Evolutionary conservation across 495 filamentous ascomycete species (phyloP).

Genomic region (Glarea lozoyensis): DNA sequence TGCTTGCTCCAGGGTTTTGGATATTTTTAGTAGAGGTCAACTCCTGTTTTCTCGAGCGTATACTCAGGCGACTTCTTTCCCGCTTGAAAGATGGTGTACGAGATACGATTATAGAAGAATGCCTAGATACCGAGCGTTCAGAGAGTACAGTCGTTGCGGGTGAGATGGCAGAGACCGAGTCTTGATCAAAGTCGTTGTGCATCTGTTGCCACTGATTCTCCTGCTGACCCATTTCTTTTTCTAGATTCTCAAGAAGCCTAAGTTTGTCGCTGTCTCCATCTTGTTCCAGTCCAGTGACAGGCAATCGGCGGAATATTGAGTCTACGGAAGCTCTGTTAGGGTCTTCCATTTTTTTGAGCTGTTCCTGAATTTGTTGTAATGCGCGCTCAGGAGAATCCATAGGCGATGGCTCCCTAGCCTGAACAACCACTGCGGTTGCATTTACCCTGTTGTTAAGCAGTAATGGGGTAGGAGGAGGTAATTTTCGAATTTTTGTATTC

Average conservation of each 20-base stretch:
- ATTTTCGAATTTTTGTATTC: slow-evolving; percentile 21
- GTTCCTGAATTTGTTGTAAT: slow-evolving; percentile 38
- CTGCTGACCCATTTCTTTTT: slow-evolving; percentile 43
- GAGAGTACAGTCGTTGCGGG: slow-evolving; percentile 11
- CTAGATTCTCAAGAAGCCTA: slow-evolving; percentile 38
- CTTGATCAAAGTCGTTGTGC: slow-evolving; percentile 34
- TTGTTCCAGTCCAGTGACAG: slow-evolving; percentile 20
- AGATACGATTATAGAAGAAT: slow-evolving; percentile 14
- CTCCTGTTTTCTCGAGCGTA: slow-evolving; percentile 21
- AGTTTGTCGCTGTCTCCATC: slow-evolving; percentile 13
- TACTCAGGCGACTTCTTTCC: slow-evolving; percentile 15
- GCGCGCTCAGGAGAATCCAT: slow-evolving; percentile 39
- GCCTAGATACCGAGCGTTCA: neutral
- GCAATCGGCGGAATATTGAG: slow-evolving; percentile 13
- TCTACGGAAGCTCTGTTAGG: slow-evolving; percentile 12
- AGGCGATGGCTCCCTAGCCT: slow-evolving; percentile 25
- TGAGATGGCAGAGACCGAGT: slow-evolving; percentile 39
- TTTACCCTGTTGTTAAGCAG: slow-evolving; percentile 29
- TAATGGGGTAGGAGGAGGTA: slow-evolving; percentile 40
- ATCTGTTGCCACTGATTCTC: slow-evolving; percentile 41
- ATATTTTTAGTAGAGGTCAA: slow-evolving; percentile 16
- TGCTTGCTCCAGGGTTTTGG: slow-evolving; percentile 22
- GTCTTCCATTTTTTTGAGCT: slow-evolving; percentile 28
- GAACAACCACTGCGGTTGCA: slow-evolving; percentile 19
- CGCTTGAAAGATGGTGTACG: slow-evolving; percentile 6